Evolutionary conservation across 2,329 filamentous ascomycete species (phyloP).

Genomic region (Nemania sp.): DNA sequence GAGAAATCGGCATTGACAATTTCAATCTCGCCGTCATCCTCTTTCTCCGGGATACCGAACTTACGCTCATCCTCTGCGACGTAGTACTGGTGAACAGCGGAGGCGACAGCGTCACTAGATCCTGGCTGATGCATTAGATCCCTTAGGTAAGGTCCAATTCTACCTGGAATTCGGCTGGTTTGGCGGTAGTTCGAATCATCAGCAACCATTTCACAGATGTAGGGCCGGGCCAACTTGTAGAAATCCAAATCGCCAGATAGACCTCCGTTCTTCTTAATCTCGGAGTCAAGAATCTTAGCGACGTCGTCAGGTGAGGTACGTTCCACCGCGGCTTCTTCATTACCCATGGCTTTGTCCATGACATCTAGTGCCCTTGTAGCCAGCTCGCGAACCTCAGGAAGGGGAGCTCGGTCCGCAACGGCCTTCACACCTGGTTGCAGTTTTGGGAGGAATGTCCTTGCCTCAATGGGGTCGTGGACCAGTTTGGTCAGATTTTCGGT

Average conservation of each 20-base stretch:
- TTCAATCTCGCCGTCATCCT: conserved; percentile 91
- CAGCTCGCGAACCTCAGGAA: conserved; percentile 94
- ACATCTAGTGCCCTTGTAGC: conserved; percentile 84
- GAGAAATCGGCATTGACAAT: conserved; percentile 99
- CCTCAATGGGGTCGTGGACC: conserved; percentile 94
- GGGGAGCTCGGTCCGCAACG: conserved; percentile 86
- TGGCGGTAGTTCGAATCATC: conserved; percentile 89
- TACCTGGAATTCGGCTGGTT: conserved; percentile 75
- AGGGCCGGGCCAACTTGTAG: conserved; percentile 76
- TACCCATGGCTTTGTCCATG: conserved; percentile 93
- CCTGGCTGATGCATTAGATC: conserved; percentile 73
- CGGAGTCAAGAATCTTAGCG: conserved; percentile 76
- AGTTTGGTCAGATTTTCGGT: conserved; percentile 98
- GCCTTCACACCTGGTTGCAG: conserved; percentile 92
- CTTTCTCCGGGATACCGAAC: conserved; percentile 84
- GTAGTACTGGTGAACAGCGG: conserved; percentile 81
- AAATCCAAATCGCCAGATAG: conserved; percentile 71
- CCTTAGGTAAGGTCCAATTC: conserved; percentile 80
- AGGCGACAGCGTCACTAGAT: conserved; percentile 72
- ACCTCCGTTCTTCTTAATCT: conserved; percentile 78
- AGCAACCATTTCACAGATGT: conserved; percentile 85
- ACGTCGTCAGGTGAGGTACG: conserved; percentile 80
- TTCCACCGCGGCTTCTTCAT: conserved; percentile 73
- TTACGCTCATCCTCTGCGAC: conserved; percentile 88
- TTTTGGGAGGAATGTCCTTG: conserved; percentile 93